Evolutionary conservation across 176 grass and related monocot species (phyloP).

Genomic region (Pharus latifolius): DNA sequence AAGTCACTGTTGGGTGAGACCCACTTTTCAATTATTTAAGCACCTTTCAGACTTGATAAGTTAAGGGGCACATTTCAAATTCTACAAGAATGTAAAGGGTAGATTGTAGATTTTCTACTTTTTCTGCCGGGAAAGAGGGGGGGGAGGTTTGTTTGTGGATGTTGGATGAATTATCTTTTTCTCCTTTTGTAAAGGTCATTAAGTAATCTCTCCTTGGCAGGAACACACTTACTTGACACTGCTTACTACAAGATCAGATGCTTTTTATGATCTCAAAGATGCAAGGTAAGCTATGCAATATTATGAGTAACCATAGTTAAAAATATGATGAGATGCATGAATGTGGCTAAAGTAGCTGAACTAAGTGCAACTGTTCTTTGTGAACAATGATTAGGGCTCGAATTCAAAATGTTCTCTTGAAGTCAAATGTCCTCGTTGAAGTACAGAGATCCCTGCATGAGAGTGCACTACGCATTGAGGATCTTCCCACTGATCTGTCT

Average conservation of each 20-base stretch:
- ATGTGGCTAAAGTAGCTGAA: constrained; percentile 2
- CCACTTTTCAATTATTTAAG: neutral
- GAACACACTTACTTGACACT: constrained; percentile 68
- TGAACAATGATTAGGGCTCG: constrained; percentile 38
- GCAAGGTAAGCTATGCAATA: constrained; percentile 54
- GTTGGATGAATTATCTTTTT: too few relatives aligned
- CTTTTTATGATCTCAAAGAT: constrained; percentile 95
- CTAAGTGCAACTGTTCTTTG: constrained; percentile 9
- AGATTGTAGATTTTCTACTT: too few relatives aligned
- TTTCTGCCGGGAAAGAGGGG: too few relatives aligned
- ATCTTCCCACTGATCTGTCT: constrained; percentile 50
- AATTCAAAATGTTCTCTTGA: constrained; percentile 78
- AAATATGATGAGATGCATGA: neutral
- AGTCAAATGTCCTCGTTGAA: constrained; percentile 77
- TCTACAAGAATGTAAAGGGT: too few relatives aligned
- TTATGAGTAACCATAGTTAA: neutral
- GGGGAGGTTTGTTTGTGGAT: too few relatives aligned
- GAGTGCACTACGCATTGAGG: constrained; percentile 56
- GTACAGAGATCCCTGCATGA: constrained; percentile 70
- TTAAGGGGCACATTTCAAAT: too few relatives aligned
- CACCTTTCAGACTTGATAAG: neutral
- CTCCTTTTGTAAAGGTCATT: constrained; percentile 1
- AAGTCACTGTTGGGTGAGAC: neutral
- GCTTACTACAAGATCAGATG: constrained; percentile 73
- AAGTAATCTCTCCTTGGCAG: constrained; percentile 45